These are phyloP conservation scores for Calonectria pauciramosa DNA, from an alignment of 2,329 filamentous ascomycete genomes.

Conservation along the genomic window DNA sequence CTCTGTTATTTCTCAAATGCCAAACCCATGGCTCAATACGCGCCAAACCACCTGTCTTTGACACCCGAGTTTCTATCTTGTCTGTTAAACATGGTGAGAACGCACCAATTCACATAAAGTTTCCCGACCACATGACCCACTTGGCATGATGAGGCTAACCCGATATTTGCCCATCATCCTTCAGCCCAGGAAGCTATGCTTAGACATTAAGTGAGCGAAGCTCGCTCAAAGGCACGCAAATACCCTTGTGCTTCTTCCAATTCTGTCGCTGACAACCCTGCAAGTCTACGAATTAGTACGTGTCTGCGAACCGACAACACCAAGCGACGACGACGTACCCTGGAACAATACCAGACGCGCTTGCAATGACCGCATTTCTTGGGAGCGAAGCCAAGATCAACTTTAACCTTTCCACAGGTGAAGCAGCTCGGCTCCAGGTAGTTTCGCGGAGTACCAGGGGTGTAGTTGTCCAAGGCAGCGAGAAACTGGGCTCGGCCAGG, in stretches of 20 bases:
- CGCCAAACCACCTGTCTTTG: neutral
- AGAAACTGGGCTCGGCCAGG: neutral
- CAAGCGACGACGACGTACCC: neutral
- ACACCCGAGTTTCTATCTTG: neutral
- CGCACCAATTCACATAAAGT: neutral
- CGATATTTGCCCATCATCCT: neutral
- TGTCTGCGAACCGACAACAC: too few species aligned
- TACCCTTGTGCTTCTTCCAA: neutral
- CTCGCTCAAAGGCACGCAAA: neutral
- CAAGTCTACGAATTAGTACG: neutral
- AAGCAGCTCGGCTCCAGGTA: neutral
- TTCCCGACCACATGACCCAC: neutral
- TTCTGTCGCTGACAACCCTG: neutral
- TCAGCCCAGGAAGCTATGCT: neutral
- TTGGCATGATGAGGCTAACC: neutral
- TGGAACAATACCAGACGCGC: neutral
- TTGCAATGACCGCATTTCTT: neutral
- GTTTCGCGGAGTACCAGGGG: neutral
- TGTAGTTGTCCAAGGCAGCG: neutral
- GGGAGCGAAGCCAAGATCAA: neutral
- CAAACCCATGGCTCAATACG: too few species aligned
- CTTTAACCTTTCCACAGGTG: neutral
- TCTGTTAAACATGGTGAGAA: neutral
- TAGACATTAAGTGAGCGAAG: neutral
- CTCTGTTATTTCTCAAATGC: too few species aligned